Percentiles rank a stretch among this genome's conserved stretches.
These are phyloP conservation scores for Sarocladium strictum DNA, from an alignment of 2,329 filamentous ascomycete species.

Conservation along the genomic window DNA sequence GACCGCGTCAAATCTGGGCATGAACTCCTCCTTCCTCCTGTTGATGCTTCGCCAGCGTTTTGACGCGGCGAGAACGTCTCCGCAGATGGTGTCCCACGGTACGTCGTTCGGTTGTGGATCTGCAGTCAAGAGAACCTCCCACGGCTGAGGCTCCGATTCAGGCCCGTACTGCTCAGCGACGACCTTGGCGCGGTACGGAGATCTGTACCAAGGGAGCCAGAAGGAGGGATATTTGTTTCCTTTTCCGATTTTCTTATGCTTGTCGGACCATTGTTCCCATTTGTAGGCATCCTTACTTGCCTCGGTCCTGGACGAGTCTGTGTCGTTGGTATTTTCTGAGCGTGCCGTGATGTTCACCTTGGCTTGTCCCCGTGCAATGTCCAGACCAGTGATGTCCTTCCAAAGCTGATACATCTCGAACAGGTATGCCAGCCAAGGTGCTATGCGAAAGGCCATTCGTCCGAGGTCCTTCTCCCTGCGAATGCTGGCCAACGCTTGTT, in stretches of 20 bases:
- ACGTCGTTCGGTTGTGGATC: not conserved
- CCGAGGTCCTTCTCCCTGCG: not conserved
- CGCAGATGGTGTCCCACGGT: not conserved
- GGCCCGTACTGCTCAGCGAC: not conserved
- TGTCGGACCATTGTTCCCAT: not conserved
- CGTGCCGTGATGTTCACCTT: not conserved
- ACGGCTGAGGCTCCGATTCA: not conserved
- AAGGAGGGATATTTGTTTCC: not conserved
- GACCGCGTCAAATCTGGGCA: not conserved
- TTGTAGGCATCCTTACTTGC: not conserved
- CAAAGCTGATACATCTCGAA: not conserved
- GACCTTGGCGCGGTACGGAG: not conserved
- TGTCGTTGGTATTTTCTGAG: not conserved
- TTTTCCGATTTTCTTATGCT: not conserved
- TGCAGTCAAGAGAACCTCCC: not conserved
- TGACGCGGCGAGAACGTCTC: not conserved
- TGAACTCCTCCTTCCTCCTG: not conserved
- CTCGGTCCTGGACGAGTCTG: not conserved
- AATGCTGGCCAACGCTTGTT: not conserved
- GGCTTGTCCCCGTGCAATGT: not conserved
- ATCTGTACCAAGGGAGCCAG: not conserved
- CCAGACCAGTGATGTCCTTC: conserved; percentile 2
- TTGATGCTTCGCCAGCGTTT: not conserved
- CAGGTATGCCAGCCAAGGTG: not conserved
- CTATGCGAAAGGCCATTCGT: not conserved